phyloP scores from a whole-genome alignment of 441 rosid genomes.

The Codiaeum variegatum region DNA sequence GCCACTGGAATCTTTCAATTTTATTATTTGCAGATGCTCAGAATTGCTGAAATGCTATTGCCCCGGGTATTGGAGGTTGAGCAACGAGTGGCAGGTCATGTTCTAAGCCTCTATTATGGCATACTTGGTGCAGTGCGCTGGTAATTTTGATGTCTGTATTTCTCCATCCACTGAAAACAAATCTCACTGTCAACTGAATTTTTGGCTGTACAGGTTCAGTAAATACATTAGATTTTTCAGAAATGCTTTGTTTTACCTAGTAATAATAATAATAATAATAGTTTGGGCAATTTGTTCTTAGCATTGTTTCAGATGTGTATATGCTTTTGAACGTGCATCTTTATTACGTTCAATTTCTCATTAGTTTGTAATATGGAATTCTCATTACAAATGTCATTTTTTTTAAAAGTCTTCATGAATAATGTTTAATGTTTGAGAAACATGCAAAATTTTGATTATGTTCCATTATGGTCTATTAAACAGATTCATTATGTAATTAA shows the following conservation, averaged over 20 bases:
- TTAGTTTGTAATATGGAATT: neutral
- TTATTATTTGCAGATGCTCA: conserved; percentile 29
- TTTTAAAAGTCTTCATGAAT: no score
- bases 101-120: conserved; percentile 16
- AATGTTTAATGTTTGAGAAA: no score
- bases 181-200: conserved; percentile 17
- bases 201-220: conserved; percentile 30
- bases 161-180: neutral
- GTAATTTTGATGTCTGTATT: conserved; percentile 10
- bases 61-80: conserved; percentile 25
- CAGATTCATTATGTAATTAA: no score
- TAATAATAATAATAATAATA: conserved; percentile 12
- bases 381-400: no score
- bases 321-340: neutral
- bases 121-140: neutral
- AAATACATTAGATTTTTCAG: conserved; percentile 14
- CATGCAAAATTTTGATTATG: no score
- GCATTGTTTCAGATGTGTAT: conserved; percentile 9
- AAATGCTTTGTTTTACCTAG: conserved; percentile 5
- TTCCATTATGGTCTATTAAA: no score
- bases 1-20: conserved; percentile 22
- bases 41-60: conserved; percentile 17
- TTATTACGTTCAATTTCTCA: neutral
- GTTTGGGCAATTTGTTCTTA: conserved; percentile 7
- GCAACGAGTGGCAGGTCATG: conserved; percentile 20